Base-by-base conservation (phyloP, 176 grass and related monocot genomes). In the Saccharum spontaneum region DNA sequence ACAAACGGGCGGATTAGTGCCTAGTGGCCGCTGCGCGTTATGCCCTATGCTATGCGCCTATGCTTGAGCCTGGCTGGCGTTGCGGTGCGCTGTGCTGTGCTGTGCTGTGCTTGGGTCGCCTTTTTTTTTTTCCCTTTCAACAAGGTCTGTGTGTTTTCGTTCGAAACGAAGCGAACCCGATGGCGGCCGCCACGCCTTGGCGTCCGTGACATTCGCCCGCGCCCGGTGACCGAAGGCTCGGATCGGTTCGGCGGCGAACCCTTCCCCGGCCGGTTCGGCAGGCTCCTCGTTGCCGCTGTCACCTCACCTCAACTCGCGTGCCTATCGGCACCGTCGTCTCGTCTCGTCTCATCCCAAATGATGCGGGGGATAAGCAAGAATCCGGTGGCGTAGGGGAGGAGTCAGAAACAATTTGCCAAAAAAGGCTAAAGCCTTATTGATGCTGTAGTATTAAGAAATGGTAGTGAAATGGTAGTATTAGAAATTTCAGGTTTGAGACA, bases 301-400 rank as follows among this genome's bases (percentile, higher is more conserved):
- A 4, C 10, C 73, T 20, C 41, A 11, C 41, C 41, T 44, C 41
- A 44, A 11, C 41, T 44, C 41, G 45, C 45, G 45, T 48, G 45
- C 45, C 45, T 4, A 48, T 41, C 75, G 2, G 37, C 33, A 57
- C 44, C 77, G 40, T 61, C 77, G 26, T 65, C 77, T 31, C 59
- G 20, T 48, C 45, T 7, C 72, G 14, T 17, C 45, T 7, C 50
- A 2, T 12, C 40, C 60, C n/a, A 44, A 11, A 14, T 16, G 40
- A 64, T 16, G 76, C 37, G 76, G 13, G 10, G 76, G 69, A 64
- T 78, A 63, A 63, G 57, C 57, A 63, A 43, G 55, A 78, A 63
- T 44, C 76, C 66, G 33, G 66, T 34, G 9, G 41, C 1, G 38
- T 39, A 39, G 38, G 38, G 38, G 38, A 7, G 38, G 0, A 40